Evolutionary conservation across 2,329 filamentous ascomycete genomes (phyloP), one percentile per base, ranked within the genome.

Genomic region (Neofusicoccum cordaticola): DNA sequence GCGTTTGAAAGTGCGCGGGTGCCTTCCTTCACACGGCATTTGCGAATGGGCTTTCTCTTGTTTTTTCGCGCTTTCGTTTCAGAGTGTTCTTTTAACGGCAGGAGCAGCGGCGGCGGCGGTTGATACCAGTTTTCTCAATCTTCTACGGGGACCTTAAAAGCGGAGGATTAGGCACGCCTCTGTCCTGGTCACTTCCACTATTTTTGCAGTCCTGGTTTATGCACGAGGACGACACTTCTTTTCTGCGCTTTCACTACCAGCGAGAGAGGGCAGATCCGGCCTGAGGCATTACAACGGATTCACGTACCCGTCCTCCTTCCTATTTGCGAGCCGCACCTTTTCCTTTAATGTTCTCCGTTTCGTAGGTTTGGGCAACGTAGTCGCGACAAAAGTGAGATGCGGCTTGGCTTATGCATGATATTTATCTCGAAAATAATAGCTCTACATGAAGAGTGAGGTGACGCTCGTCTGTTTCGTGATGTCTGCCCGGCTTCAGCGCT

Each of bases 1-100:
- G 63, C 63, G 63, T 65, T 65, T 52, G 63, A 65, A 50, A 64
- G 52, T 58, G 53, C 53, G 62, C 31, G 61, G 61, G 48, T 64
- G 62, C 44, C 42, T 57, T 34, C 41, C 57, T 57, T 34, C 41
- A 50, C 42, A 56, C 62, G 62, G 51, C 62, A 64, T 56, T 44
- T 51, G 51, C 42, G 42, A 41, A 37, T 64, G 39, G 50, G 41
- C 35, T 57, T 57, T 57, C 37, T 47, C 34, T 19, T 31, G 27
- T 62, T 34, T 34, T 62, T 51, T 45, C 39, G 48, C 48, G 61
- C 61, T 63, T 51, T 45, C 61, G 44, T 51, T 63, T 62, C 58
- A 34, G 35, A 45, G 19, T 51, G 50, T 17, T 35, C 15, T 34
- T 63, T 63, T 53, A 53, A 51, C 60, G 39, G 60, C 48, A 62